Base-by-base conservation (phyloP, 331 rosid genomes). In the Ulmus americana region DNA sequence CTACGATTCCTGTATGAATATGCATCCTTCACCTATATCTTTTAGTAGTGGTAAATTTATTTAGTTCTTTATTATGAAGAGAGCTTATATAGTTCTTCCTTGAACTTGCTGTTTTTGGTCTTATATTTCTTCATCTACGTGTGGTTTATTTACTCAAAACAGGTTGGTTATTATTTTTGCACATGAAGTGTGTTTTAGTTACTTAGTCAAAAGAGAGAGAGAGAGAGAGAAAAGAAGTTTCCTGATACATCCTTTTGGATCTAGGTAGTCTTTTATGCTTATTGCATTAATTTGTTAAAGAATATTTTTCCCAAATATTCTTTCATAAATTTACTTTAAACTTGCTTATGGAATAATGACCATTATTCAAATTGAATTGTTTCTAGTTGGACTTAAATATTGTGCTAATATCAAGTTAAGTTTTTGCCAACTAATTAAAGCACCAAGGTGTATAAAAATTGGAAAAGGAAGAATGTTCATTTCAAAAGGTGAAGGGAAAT, bases 1-100 rank as follows among this genome's bases (percentile, higher is more conserved):
- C 83, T 92, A 65, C 95, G 98, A 55, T 92, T 92, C 85, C 91
- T 92, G 98, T 92, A 92, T 64, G 97, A 59, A 12, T 63, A 54
- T 44, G 70, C 72, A 68, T 83, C 87, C 84, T 77, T 80, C 56
- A 51, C 69, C 78, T 74, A 2, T 45, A 28, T 47, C 52, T 54
- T 10, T 46, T 14, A 20, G 18, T 59, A 22, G 47, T 45, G 68
- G 39, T 70, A 45, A 65, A 45, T 71, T 62, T 67, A 45, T 47
- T 51, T 6, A 3, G 20, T 45, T 59, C 64, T 46, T 68, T 28
- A 28, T 28, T 28, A 28, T 28, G 35, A 28, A 2, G 35, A 28
- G 4, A 28, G 35, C 35, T 28, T 2, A 28, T 44, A 55, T 6
- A 3, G 20, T 45, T 59, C 64, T 46, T 68, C 35, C 9, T 42